Base-by-base conservation (phyloP, 2,329 filamentous ascomycete species). In the Pyricularia grisea region DNA sequence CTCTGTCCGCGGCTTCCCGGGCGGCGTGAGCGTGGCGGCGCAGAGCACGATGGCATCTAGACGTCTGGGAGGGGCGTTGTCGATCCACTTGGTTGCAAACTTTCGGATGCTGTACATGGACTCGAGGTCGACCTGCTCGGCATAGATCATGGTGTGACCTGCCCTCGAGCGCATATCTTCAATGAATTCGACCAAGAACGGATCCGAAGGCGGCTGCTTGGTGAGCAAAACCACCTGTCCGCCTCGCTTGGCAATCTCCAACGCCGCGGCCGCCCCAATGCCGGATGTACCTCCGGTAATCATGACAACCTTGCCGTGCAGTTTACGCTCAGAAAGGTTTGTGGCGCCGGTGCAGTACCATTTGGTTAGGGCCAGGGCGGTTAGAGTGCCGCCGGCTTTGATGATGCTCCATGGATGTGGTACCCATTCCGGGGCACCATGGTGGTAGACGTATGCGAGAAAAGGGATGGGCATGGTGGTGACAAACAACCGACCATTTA, bases 41-140 rank as follows among this genome's bases (percentile, higher is more conserved):
- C 93, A 97, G 23, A 99, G 84, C 25, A 99, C 87, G 65, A 99
- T 82, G 88, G 94, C 94, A 78, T 99, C 95, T 7, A 99, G 82
- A 66, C 96, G 85, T 69, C 96, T 86, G 10, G 94, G 92, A 2
- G 95, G 94, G 27, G 92, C 87, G 78, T 97, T 98, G 78, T 99
- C 94, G 73, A 99, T 93, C 94, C 96, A 99, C 81, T 93, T 94
- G 0, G 95, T 99, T 14, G 95, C 95, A 77, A 99, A 99, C 71
- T 90, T 85, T 58, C 95, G 91, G 74, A 99, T 90, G 78, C 92
- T 96, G 78, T 97, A 88, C n/a, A 99, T 83, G 20, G 91, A 94
- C 14, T 90, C 82, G 31, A 99, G 87, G 76, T 99, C 93, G 74
- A 97, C 93, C 79, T 97, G 92, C 79, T 99, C 95, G 70, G 95